These are phyloP conservation scores for Discostella stelligeroides DNA, from an alignment of 108 stramenopile genomes.

Conservation along the genomic window DNA sequence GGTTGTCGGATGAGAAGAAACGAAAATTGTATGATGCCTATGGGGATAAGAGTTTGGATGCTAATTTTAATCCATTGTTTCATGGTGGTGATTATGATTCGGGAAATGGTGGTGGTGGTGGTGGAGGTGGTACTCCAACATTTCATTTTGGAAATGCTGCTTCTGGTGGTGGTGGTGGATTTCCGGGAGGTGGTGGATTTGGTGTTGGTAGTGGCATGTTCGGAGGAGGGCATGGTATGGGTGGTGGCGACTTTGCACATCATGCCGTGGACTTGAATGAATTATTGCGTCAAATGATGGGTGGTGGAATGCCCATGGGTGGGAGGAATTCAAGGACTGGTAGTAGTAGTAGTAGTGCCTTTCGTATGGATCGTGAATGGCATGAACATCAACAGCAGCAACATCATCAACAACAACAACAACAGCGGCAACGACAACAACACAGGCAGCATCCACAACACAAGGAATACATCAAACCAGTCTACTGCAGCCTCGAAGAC, in stretches of 20 bases:
- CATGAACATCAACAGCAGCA: slow-evolving; percentile 21
- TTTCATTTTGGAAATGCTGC: slow-evolving; percentile 28
- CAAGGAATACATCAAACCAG: slow-evolving; percentile 45
- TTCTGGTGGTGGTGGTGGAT: no score
- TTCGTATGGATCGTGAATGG: slow-evolving; percentile 11
- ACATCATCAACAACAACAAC: slow-evolving; percentile 21
- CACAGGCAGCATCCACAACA: background rate
- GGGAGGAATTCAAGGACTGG: slow-evolving; percentile 3
- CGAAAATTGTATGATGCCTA: slow-evolving; percentile 90
- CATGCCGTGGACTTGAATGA: slow-evolving; percentile 52
- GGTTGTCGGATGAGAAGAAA: slow-evolving; percentile 90
- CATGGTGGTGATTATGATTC: slow-evolving; percentile 19
- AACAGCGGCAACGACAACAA: slow-evolving; percentile 1
- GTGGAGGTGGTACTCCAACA: slow-evolving; percentile 18
- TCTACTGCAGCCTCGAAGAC: slow-evolving; percentile 70
- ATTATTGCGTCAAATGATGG: slow-evolving; percentile 57
- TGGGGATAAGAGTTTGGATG: slow-evolving; percentile 87
- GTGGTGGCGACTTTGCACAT: slow-evolving; percentile 34
- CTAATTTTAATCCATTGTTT: slow-evolving; percentile 50
- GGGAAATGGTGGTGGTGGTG: slow-evolving; percentile 6
- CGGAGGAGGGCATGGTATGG: slow-evolving; percentile 25
- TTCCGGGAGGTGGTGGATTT: slow-evolving; percentile 19
- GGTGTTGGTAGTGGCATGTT: slow-evolving; percentile 28
- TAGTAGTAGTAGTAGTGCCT: slow-evolving; percentile 3
- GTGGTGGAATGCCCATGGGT: slow-evolving; percentile 24